phyloP scores from a whole-genome alignment of 2,329 filamentous ascomycete species.

The Paraphaeosphaeria sporulosa region DNA sequence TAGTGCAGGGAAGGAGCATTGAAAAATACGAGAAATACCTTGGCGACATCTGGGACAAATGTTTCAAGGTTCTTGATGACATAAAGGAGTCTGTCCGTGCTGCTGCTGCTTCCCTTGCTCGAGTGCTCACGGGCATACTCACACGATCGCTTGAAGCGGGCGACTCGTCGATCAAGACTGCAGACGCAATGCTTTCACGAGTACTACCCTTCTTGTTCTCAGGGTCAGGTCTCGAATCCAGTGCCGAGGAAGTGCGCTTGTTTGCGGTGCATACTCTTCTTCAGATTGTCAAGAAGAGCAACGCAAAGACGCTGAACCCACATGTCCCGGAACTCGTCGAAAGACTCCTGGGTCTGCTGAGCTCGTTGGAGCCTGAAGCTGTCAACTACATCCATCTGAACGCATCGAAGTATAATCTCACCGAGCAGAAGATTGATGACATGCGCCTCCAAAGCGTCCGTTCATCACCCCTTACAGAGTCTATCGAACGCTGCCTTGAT shows the following conservation, averaged over 20 bases:
- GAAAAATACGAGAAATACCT: conserved; percentile 82
- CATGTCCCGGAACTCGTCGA: conserved; percentile 85
- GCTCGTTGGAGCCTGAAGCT: conserved; percentile 85
- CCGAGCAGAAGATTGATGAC: conserved; percentile 88
- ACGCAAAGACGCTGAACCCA: conserved; percentile 75
- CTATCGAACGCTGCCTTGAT: conserved; percentile 87
- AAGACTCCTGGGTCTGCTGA: conserved; percentile 80
- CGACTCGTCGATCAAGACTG: conserved; percentile 69
- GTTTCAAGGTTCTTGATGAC: conserved; percentile 92
- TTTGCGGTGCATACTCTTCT: conserved; percentile 84
- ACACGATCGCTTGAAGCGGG: conserved; percentile 86
- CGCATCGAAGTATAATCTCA: conserved; percentile 82
- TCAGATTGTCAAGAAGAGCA: conserved; percentile 86
- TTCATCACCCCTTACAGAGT: conserved; percentile 88
- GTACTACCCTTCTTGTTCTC: conserved; percentile 92
- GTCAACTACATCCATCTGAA: conserved; percentile 95
- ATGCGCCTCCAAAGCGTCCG: conserved; percentile 82
- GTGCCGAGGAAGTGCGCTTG: conserved; percentile 83
- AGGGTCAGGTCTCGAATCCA: conserved; percentile 86
- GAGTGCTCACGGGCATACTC: conserved; percentile 82
- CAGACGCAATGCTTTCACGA: conserved; percentile 81
- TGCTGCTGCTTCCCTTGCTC: conserved; percentile 82
- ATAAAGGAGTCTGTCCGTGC: conserved; percentile 89
- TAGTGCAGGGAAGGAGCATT: conserved; percentile 78
- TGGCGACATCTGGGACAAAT: conserved; percentile 81